phyloP scores from a whole-genome alignment of 768 basidiomycete species.

The Coprinellus aureogranulatus region DNA sequence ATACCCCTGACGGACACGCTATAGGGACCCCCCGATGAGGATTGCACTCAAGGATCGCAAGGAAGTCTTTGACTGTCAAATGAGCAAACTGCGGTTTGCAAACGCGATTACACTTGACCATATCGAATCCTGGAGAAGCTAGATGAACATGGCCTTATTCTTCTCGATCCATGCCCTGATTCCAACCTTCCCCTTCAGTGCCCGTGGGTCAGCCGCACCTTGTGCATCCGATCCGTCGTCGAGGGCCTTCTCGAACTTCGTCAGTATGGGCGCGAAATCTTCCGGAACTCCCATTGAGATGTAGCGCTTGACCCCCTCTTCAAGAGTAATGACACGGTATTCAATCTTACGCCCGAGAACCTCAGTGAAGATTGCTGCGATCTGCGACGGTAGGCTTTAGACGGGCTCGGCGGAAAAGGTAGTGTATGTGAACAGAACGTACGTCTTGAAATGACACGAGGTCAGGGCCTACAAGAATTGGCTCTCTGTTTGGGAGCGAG shows the following conservation, averaged over 20 bases:
- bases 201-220: conserved; percentile 14
- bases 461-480: conserved; percentile 25
- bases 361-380: conserved; percentile 16
- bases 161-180: conserved; percentile 23
- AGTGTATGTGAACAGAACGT: background rate
- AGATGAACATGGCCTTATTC: conserved; percentile 7
- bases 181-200: conserved; percentile 21
- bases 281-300: conserved; percentile 13
- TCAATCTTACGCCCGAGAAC: conserved; percentile 19
- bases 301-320: conserved; percentile 12
- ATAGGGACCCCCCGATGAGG: too few relatives aligned
- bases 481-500: conserved; percentile 16
- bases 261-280: conserved; percentile 15
- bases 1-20: too few relatives aligned
- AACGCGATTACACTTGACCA: background rate
- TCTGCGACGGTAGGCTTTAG: conserved; percentile 12
- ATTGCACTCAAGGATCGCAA: too few relatives aligned
- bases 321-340: conserved; percentile 11
- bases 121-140: background rate
- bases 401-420: background rate
- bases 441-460: conserved; percentile 24
- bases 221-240: conserved; percentile 23
- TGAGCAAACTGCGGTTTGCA: too few relatives aligned
- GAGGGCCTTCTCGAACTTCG: conserved; percentile 15
- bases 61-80: too few relatives aligned